Evolutionary conservation across 2,329 filamentous ascomycete genomes (phyloP).

Genomic region (Cercospora janseana): DNA sequence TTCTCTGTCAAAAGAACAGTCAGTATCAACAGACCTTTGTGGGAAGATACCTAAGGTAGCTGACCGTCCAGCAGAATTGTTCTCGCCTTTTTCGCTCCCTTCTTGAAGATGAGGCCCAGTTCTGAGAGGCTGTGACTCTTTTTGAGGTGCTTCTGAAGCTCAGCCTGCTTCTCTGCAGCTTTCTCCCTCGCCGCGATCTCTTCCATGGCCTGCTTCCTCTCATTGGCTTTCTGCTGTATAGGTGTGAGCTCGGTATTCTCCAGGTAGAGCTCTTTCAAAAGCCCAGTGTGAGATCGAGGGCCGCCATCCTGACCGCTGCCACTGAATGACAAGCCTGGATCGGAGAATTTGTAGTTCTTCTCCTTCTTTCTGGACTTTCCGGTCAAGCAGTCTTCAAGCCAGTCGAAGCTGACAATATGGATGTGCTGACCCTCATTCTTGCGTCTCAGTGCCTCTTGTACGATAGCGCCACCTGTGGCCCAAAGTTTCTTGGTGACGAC

Average conservation of each 20-base stretch:
- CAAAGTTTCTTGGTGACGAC: conserved; percentile 65
- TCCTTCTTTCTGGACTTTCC: conserved; percentile 30
- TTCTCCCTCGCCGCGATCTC: conserved; percentile 21
- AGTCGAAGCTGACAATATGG: conserved; percentile 45
- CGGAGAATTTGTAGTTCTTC: conserved; percentile 17
- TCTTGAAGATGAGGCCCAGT: conserved; percentile 27
- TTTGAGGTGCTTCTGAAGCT: conserved; percentile 25
- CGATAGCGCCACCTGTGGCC: conserved; percentile 18
- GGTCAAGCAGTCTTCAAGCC: conserved; percentile 51
- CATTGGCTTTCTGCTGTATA: conserved; percentile 28
- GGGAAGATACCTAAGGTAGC: conserved; percentile 25
- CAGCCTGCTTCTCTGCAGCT: conserved; percentile 7
- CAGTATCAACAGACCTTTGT: conserved; percentile 43
- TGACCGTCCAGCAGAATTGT: conserved; percentile 38
- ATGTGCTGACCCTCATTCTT: conserved; percentile 22
- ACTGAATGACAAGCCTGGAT: conserved; percentile 3
- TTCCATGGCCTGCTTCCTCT: conserved; percentile 35
- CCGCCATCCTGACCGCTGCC: conserved; percentile 35
- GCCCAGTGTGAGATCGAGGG: conserved; percentile 28
- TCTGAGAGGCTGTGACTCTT: conserved; percentile 23
- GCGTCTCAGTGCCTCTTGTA: conserved; percentile 18
- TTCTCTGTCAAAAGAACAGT: conserved; percentile 45
- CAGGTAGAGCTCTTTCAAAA: conserved; percentile 38
- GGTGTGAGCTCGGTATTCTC: conserved; percentile 33
- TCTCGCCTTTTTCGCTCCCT: conserved; percentile 30